Conservation (phyloP, 192 early-diverging fungal genomes). For the Rhizophlyctis rosea region DNA sequence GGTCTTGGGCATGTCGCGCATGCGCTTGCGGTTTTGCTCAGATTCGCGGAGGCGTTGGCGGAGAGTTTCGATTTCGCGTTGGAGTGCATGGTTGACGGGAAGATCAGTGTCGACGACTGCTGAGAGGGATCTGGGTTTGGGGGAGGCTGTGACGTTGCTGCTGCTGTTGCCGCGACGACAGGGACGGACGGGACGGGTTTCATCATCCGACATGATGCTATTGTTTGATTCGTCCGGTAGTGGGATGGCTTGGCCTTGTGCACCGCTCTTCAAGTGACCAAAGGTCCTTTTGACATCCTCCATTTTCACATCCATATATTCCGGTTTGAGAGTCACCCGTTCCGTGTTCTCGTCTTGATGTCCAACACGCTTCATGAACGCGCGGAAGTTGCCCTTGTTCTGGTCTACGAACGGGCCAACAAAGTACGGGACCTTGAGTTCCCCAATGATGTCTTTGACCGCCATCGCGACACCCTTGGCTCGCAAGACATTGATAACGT, state of each 20-base stretch:
- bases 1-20: conserved; percentile 21
- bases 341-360: neutral
- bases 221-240: no score
- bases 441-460: neutral
- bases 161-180: no score
- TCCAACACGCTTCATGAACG: neutral
- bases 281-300: no score
- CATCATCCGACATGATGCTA: no score
- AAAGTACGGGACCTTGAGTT: neutral
- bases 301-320: no score
- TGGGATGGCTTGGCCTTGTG: no score
- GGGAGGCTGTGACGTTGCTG: no score
- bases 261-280: conserved; percentile 19
- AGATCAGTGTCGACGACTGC: no score
- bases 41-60: conserved; percentile 26
- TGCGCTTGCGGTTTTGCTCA: conserved; percentile 29
- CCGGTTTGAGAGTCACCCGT: no score
- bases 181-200: no score
- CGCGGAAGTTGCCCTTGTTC: neutral
- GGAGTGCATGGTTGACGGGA: neutral
- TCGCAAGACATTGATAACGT: neutral
- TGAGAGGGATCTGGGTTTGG: no score
- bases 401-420: no score
- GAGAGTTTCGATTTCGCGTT: conserved; percentile 11
- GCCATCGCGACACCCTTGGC: neutral